Percentiles rank a stretch among this genome's conserved stretches.
phyloP scores from a whole-genome alignment of 2,329 filamentous ascomycete species.

The Spiromastix sp. region DNA sequence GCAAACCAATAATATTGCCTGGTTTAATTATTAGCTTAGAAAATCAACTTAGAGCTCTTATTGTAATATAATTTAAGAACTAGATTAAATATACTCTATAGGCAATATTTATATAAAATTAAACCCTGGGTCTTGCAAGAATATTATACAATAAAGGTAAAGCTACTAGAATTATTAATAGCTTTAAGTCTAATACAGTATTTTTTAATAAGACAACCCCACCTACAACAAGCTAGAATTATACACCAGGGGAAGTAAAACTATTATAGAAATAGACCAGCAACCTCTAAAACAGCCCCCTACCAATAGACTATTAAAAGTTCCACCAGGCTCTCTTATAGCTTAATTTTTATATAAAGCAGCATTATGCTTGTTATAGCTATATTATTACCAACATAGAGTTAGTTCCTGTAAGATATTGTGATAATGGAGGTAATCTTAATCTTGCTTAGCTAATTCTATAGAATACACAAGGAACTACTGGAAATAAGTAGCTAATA shows the following conservation, averaged over 20 bases:
- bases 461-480: background rate
- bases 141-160: no score
- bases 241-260: conserved; percentile 1
- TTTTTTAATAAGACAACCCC: conserved; percentile 2
- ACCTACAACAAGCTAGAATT: conserved; percentile 1
- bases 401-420: conserved; percentile 2
- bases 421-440: conserved; percentile 2
- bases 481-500: no score
- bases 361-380: conserved; percentile 2
- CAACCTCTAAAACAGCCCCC: conserved; percentile 2
- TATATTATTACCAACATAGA: conserved; percentile 3
- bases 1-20: no score
- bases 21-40: no score
- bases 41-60: no score
- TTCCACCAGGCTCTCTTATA: conserved; percentile 1
- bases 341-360: conserved; percentile 5
- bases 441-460: conserved; percentile 1
- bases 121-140: no score
- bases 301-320: background rate
- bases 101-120: no score
- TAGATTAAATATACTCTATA: no score
- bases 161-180: conserved; percentile 1
- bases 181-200: conserved; percentile 1
- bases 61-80: no score
- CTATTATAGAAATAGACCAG: conserved; percentile 1